Conservation (phyloP, 169 alveolate genomes). For the Eimeria sp. region DNA sequence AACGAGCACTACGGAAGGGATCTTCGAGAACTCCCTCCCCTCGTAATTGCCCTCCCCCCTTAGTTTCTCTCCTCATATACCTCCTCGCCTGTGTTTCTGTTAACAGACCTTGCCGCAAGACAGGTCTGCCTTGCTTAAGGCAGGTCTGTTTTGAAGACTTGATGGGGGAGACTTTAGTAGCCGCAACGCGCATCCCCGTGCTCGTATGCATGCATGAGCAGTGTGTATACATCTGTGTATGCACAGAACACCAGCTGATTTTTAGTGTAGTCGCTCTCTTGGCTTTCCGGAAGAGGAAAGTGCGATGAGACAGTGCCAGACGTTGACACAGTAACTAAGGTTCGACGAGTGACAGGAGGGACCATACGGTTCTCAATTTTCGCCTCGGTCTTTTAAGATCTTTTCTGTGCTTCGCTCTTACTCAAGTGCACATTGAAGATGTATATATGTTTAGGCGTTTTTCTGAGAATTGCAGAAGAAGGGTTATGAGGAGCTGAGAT, state of each 20-base stretch:
- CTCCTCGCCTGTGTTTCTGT: not conserved
- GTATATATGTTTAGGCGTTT: not conserved
- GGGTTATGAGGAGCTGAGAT: not conserved
- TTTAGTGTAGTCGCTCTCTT: conserved; percentile 44
- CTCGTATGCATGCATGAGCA: not conserved
- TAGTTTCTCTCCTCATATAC: not conserved
- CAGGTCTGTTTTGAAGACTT: not conserved
- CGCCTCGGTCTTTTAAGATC: conserved; percentile 5
- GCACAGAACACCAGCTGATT: conserved; percentile 5
- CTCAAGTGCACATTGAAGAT: not conserved
- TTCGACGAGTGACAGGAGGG: conserved; percentile 20
- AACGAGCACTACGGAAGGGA: not conserved
- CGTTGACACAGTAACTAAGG: not conserved
- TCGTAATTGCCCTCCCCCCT: not conserved
- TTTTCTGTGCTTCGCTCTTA: not conserved
- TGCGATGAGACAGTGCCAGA: conserved; percentile 18
- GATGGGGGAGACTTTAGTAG: not conserved
- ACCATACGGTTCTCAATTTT: not conserved
- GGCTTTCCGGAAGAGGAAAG: conserved; percentile 11
- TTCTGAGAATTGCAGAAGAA: not conserved
- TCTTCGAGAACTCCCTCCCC: not conserved
- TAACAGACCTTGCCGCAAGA: not conserved
- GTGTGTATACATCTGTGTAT: not conserved
- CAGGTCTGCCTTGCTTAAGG: too few relatives aligned
- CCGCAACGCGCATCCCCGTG: conserved; percentile 7